These are phyloP conservation scores for Diaporthe ampelina DNA, from an alignment of 2,329 filamentous ascomycete genomes.

Conservation along the genomic window DNA sequence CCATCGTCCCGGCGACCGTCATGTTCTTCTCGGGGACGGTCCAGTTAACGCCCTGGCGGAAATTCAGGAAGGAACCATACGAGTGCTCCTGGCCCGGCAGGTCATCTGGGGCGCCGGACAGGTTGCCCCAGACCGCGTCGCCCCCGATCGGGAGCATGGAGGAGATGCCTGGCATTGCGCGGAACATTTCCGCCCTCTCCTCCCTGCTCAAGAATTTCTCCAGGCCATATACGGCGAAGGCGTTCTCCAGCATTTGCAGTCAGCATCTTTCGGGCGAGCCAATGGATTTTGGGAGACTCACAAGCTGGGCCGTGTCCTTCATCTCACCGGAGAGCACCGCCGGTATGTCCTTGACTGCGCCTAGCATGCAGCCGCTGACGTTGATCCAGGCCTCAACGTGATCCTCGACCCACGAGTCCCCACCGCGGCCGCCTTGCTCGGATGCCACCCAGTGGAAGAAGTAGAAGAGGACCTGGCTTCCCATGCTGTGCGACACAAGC, in stretches of 20 bases:
- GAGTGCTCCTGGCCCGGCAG: slow-evolving; percentile 77
- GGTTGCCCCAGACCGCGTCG: slow-evolving; percentile 93
- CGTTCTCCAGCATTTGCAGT: slow-evolving; percentile 63
- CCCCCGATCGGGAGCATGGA: slow-evolving; percentile 97
- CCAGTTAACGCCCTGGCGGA: slow-evolving; percentile 75
- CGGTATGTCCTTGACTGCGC: slow-evolving; percentile 90
- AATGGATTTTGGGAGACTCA: neutral
- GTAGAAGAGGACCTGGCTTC: slow-evolving; percentile 92
- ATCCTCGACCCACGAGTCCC: slow-evolving; percentile 88
- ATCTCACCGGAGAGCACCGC: slow-evolving; percentile 96
- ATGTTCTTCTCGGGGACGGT: slow-evolving; percentile 80
- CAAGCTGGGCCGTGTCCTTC: slow-evolving; percentile 94
- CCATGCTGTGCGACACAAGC: slow-evolving; percentile 96
- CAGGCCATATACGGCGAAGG: slow-evolving; percentile 95
- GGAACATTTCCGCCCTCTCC: slow-evolving; percentile 93
- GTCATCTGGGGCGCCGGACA: slow-evolving; percentile 91
- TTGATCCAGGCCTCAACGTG: slow-evolving; percentile 98
- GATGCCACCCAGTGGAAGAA: slow-evolving; percentile 84
- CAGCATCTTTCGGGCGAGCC: slow-evolving; percentile 11
- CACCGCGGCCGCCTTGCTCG: slow-evolving; percentile 82
- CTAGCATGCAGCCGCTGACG: slow-evolving; percentile 97
- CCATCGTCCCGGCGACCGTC: slow-evolving; percentile 82
- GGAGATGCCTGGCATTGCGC: slow-evolving; percentile 95
- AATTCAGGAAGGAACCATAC: slow-evolving; percentile 88
- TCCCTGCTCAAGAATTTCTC: slow-evolving; percentile 94